A percentile compares a stretch with the other conserved stretches of the same genome.
Conservation (phyloP, 2,329 filamentous ascomycete genomes). For the Claviceps lovelessii region DNA sequence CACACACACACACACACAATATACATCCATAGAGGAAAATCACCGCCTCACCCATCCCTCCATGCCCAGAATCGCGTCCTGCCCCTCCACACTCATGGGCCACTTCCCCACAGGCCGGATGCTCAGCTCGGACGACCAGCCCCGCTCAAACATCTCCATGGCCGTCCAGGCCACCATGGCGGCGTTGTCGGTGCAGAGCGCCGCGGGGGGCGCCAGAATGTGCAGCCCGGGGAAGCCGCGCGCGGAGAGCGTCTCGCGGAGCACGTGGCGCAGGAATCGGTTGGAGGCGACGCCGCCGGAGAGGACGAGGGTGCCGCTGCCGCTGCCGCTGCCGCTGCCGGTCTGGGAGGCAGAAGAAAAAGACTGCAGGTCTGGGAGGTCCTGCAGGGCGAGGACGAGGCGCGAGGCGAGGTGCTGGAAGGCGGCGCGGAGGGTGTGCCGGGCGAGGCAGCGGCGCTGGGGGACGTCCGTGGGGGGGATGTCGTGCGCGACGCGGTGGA, state of each 20-base stretch:
- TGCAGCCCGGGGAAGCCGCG: conserved; percentile 48
- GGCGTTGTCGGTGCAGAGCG: conserved; percentile 85
- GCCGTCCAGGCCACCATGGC: conserved; percentile 96
- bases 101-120: conserved; percentile 53
- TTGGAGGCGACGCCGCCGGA: conserved; percentile 88
- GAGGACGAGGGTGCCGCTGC: conserved; percentile 44
- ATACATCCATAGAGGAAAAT: background rate
- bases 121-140: conserved; percentile 50
- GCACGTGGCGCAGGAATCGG: conserved; percentile 56
- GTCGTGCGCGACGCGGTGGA: conserved; percentile 27
- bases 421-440: conserved; percentile 59
- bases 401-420: conserved; percentile 80
- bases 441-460: conserved; percentile 56
- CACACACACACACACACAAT: background rate
- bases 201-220: conserved; percentile 59
- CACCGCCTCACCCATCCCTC: conserved; percentile 28
- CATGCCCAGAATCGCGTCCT: conserved; percentile 48
- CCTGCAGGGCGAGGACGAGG: conserved; percentile 50
- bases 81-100: conserved; percentile 49
- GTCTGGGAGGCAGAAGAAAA: conserved; percentile 3
- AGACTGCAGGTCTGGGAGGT: conserved; percentile 12
- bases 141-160: conserved; percentile 77
- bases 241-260: conserved; percentile 42
- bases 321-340: too few relatives aligned
- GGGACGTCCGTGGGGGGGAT: conserved; percentile 30